Percentiles rank a stretch among this genome's conserved stretches.
Conservation (phyloP, 140 eudicot species). For the Oenanthe javanica region DNA sequence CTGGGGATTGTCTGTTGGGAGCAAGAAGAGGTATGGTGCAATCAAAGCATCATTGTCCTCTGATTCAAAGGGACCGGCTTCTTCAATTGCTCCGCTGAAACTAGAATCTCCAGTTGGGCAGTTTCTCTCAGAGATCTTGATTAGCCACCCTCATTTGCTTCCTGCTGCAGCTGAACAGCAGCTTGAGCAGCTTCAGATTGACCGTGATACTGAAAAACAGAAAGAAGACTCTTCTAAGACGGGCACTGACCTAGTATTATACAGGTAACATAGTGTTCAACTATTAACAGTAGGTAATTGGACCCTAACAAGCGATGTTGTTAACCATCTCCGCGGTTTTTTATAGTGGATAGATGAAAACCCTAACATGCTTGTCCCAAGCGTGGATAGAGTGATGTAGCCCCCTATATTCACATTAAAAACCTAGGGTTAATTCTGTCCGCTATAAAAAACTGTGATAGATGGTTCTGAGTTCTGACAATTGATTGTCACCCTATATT, state of each 20-base stretch:
- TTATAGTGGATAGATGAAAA: too few species aligned
- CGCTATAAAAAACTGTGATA: too few species aligned
- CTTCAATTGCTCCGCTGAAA: slow-evolving; percentile 85
- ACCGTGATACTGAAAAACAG: slow-evolving; percentile 61
- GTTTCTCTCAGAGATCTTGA: slow-evolving; percentile 76
- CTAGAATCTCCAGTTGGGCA: slow-evolving; percentile 92
- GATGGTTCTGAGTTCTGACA: too few species aligned
- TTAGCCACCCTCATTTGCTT: slow-evolving; percentile 81
- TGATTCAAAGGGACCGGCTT: slow-evolving; percentile 34
- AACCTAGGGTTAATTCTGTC: too few species aligned
- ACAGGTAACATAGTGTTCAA: slow-evolving; percentile 37
- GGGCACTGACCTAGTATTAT: slow-evolving; percentile 72
- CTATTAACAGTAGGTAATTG: too few species aligned
- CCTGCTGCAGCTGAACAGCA: slow-evolving; percentile 99
- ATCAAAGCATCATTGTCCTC: slow-evolving; percentile 49
- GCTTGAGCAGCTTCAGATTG: slow-evolving; percentile 88
- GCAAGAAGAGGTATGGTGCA: slow-evolving; percentile 19
- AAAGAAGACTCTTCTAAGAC: slow-evolving; percentile 62
- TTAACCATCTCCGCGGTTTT: too few species aligned
- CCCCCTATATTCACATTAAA: too few species aligned
- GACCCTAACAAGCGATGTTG: too few species aligned
- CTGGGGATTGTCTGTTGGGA: slow-evolving; percentile 18
- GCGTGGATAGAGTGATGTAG: too few species aligned
- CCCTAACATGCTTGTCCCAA: too few species aligned
- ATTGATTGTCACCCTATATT: too few species aligned